Percentiles rank a stretch among this genome's conserved stretches.
These are phyloP conservation scores for Simmondsia chinensis DNA, from an alignment of 148 eudicot species.

Conservation along the genomic window DNA sequence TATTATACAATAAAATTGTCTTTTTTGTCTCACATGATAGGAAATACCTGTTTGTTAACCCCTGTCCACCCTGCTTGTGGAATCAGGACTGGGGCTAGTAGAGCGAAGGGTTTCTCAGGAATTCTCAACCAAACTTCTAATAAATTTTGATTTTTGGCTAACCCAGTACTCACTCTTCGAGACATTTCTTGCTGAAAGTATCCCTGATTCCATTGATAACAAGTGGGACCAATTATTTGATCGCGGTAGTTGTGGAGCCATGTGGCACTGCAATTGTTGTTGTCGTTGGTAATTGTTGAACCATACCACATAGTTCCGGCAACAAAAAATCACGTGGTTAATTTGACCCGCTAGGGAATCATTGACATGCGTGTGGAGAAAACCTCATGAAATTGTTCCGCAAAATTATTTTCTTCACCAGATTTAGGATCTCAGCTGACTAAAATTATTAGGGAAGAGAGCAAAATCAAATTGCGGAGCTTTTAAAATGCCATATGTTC, in stretches of 20 bases:
- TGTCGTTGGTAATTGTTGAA: too few relatives aligned
- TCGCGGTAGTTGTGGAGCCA: not conserved
- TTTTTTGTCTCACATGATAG: too few relatives aligned
- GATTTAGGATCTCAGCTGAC: not conserved
- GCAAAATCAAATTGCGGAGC: not conserved
- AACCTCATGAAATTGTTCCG: too few relatives aligned
- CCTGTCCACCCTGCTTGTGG: too few relatives aligned
- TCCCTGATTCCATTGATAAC: constrained; percentile 16
- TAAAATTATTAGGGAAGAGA: not conserved
- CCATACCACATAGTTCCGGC: not conserved
- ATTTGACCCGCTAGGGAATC: too few relatives aligned
- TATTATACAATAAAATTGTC: too few relatives aligned
- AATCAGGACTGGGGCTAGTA: too few relatives aligned
- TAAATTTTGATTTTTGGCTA: constrained; percentile 13
- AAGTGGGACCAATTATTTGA: constrained; percentile 9
- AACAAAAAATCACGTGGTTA: too few relatives aligned
- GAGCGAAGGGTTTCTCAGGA: not conserved
- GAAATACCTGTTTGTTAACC: too few relatives aligned
- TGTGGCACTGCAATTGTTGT: too few relatives aligned
- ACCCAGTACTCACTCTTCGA: constrained; percentile 9
- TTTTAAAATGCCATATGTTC: not conserved
- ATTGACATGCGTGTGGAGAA: too few relatives aligned
- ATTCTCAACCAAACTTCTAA: not conserved
- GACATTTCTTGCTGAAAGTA: constrained; percentile 14
- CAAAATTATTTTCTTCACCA: too few relatives aligned